These are phyloP conservation scores for Fomitopsis pinicola DNA, from an alignment of 1,284 basidiomycete genomes.

Conservation along the genomic window DNA sequence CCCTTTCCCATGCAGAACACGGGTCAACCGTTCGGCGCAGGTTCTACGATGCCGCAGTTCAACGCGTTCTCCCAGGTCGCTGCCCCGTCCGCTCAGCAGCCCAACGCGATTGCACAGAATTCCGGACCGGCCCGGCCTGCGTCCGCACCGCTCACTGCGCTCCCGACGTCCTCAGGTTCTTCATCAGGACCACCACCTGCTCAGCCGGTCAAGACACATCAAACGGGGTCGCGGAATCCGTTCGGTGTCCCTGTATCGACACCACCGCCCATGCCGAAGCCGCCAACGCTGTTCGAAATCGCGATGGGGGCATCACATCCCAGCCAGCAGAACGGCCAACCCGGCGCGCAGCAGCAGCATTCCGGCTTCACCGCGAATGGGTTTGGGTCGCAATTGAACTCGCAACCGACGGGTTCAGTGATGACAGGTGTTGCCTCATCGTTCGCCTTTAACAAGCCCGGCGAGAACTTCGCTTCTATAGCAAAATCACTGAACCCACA, in stretches of 20 bases:
- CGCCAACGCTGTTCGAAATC: constrained; percentile 80
- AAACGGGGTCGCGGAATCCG: constrained; percentile 93
- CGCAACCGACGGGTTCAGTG: constrained; percentile 37
- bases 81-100: constrained; percentile 2
- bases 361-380: constrained; percentile 9
- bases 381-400: constrained; percentile 10
- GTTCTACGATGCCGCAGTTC: constrained; percentile 20
- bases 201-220: constrained; percentile 77
- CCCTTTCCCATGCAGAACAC: constrained; percentile 25
- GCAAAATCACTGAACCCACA: constrained; percentile 29
- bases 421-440: constrained; percentile 71
- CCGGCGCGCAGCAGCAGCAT: constrained; percentile 5
- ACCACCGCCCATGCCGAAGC: constrained; percentile 69
- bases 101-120: neutral
- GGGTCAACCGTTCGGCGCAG: constrained; percentile 3
- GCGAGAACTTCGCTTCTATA: constrained; percentile 14
- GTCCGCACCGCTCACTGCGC: constrained; percentile 55
- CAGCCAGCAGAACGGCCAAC: constrained; percentile 18
- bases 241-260: constrained; percentile 77
- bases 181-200: constrained; percentile 39
- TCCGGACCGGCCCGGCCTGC: constrained; percentile 51
- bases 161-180: constrained; percentile 13
- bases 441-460: constrained; percentile 44
- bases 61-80: constrained; percentile 12
- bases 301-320: constrained; percentile 43